These are phyloP conservation scores for Xylaria sp. DNA, from an alignment of 2,329 filamentous ascomycete species.

Conservation along the genomic window DNA sequence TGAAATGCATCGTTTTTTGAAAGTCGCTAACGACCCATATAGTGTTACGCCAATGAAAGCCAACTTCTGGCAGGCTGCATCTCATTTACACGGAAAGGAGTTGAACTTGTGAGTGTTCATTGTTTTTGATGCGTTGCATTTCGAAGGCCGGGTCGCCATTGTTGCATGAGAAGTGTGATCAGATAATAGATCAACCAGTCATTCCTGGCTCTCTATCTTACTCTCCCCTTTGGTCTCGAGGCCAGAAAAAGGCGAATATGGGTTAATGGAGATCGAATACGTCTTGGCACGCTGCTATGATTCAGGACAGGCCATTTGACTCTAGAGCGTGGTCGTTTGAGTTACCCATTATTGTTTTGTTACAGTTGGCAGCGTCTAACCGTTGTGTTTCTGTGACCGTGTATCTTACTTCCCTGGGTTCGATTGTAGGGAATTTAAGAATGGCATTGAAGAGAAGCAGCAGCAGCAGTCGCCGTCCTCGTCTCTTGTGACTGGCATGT, in stretches of 20 bases:
- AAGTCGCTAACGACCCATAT: conserved; percentile 16
- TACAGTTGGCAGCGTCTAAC: neutral
- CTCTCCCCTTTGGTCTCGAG: conserved; percentile 12
- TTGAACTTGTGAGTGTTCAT: conserved; percentile 70
- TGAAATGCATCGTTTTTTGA: conserved; percentile 26
- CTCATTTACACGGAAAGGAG: conserved; percentile 61
- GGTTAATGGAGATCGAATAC: neutral
- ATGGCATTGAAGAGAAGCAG: conserved; percentile 12
- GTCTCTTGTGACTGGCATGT: conserved; percentile 17
- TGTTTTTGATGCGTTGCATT: conserved; percentile 29
- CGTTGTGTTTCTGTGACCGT: conserved; percentile 3
- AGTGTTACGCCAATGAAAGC: conserved; percentile 88
- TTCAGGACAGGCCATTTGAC: no score
- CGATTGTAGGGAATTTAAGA: conserved; percentile 22
- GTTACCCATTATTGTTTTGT: conserved; percentile 4
- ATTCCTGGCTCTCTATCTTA: conserved; percentile 3
- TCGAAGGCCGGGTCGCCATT: conserved; percentile 15
- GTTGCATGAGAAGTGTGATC: conserved; percentile 15
- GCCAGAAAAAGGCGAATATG: conserved; percentile 13
- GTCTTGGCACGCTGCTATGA: neutral
- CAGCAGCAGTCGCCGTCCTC: conserved; percentile 4
- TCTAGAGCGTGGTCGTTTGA: neutral
- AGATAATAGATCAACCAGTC: conserved; percentile 10
- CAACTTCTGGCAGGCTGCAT: conserved; percentile 77
- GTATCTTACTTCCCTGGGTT: conserved; percentile 22